Evolutionary conservation across 768 basidiomycete genomes (phyloP).

Genomic region (Russula griseocarnosa): DNA sequence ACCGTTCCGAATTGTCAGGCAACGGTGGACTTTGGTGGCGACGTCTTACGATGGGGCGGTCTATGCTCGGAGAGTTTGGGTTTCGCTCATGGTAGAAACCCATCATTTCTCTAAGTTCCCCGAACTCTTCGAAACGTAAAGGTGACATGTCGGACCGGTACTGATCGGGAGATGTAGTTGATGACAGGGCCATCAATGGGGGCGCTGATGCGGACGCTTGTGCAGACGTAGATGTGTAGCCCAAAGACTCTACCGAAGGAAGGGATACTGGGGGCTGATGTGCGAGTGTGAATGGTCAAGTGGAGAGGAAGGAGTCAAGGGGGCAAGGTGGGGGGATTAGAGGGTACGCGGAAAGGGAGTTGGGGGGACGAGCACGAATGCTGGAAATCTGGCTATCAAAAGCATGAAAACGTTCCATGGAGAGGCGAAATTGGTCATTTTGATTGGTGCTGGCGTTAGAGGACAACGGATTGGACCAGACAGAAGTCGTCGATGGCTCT

Average conservation of each 20-base stretch:
- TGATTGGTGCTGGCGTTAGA: constrained; percentile 6
- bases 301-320: constrained; percentile 25
- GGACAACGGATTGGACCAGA: constrained; percentile 11
- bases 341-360: constrained; percentile 16
- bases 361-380: constrained; percentile 23
- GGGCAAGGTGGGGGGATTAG: constrained; percentile 22
- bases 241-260: constrained; percentile 20
- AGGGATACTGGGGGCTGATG: constrained; percentile 10
- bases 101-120: constrained; percentile 22
- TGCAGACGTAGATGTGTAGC: not conserved
- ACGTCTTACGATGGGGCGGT: constrained; percentile 8
- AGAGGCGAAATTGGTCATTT: constrained; percentile 28
- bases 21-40: constrained; percentile 16
- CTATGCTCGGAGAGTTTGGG: constrained; percentile 8
- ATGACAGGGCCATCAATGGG: not conserved
- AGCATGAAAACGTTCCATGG: constrained; percentile 29
- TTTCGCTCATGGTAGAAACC: constrained; percentile 14
- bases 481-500: constrained; percentile 10
- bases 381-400: constrained; percentile 30
- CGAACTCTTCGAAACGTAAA: constrained; percentile 16
- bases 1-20: constrained; percentile 11
- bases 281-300: constrained; percentile 13
- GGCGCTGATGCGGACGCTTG: constrained; percentile 3
- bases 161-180: constrained; percentile 14
- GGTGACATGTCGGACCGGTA: constrained; percentile 14